Conservation (phyloP, 768 basidiomycete species). For the Pleurotus ostreatus region DNA sequence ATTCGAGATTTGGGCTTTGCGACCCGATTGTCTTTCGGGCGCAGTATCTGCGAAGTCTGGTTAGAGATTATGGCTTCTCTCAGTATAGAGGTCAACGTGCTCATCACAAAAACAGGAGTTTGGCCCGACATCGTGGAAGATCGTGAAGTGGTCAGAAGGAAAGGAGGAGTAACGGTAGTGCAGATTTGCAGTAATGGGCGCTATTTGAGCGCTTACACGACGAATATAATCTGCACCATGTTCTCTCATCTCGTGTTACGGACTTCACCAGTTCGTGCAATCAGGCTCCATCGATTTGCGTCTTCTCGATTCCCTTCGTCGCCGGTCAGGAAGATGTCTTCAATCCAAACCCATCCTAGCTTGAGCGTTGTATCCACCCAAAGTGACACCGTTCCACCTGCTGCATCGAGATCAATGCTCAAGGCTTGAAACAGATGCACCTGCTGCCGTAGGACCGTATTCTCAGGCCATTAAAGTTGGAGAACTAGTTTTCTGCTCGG, state of each 20-base stretch:
- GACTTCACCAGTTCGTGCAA: conserved; percentile 8
- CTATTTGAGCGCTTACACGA: background rate
- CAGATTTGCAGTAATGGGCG: background rate
- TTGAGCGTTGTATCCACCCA: conserved; percentile 5
- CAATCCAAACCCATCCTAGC: background rate
- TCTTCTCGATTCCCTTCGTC: background rate
- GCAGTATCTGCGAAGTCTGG: conserved; percentile 64
- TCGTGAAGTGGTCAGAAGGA: background rate
- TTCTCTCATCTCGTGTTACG: background rate
- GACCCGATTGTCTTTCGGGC: conserved; percentile 89
- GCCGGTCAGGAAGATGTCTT: background rate
- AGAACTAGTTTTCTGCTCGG: conserved; percentile 85
- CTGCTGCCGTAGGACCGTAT: conserved; percentile 83
- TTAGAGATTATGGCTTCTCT: background rate
- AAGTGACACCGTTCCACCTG: background rate
- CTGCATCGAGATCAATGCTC: background rate
- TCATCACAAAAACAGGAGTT: conserved; percentile 84
- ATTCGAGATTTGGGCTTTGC: conserved; percentile 95
- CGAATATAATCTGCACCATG: background rate
- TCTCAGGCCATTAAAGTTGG: conserved; percentile 82
- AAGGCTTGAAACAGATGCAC: conserved; percentile 49
- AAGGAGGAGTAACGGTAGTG: no score
- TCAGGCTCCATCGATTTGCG: background rate
- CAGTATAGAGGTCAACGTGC: conserved; percentile 30
- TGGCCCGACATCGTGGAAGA: conserved; percentile 47